These are phyloP conservation scores for Colletotrichum truncatum DNA, from an alignment of 2,329 filamentous ascomycete species.

Conservation along the genomic window DNA sequence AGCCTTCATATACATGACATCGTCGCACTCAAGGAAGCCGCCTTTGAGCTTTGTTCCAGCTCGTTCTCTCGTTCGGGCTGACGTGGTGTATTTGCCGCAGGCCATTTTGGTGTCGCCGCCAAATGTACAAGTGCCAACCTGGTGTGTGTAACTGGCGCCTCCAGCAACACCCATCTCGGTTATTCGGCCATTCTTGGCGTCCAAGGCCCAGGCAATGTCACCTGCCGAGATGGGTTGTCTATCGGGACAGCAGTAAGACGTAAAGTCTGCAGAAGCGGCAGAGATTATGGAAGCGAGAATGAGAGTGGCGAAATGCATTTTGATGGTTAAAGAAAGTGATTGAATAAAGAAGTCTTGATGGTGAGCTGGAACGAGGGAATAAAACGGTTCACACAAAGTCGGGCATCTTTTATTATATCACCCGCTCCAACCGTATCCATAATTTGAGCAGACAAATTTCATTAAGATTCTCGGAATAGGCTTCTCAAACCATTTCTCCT, in stretches of 20 bases:
- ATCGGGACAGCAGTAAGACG: background rate
- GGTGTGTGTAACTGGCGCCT: background rate
- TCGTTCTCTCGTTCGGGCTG: background rate
- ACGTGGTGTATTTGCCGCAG: background rate
- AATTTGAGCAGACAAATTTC: no score
- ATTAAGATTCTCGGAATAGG: no score
- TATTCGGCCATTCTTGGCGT: background rate
- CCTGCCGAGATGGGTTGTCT: fast-evolving
- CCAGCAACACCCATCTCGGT: background rate
- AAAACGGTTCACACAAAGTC: no score
- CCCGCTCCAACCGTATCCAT: no score
- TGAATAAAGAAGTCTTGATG: no score
- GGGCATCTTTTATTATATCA: no score
- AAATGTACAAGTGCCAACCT: background rate
- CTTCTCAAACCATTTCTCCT: no score
- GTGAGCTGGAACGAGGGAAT: no score
- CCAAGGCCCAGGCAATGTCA: background rate
- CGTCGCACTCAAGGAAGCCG: background rate
- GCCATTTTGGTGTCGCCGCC: background rate
- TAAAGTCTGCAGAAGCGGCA: background rate
- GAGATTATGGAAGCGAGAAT: background rate
- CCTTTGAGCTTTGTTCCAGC: background rate
- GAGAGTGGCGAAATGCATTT: background rate
- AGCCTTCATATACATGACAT: background rate
- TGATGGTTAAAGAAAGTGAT: background rate